Evolutionary conservation across 2,329 filamentous ascomycete species (phyloP).

Genomic region (Dothideomycetes sp.): DNA sequence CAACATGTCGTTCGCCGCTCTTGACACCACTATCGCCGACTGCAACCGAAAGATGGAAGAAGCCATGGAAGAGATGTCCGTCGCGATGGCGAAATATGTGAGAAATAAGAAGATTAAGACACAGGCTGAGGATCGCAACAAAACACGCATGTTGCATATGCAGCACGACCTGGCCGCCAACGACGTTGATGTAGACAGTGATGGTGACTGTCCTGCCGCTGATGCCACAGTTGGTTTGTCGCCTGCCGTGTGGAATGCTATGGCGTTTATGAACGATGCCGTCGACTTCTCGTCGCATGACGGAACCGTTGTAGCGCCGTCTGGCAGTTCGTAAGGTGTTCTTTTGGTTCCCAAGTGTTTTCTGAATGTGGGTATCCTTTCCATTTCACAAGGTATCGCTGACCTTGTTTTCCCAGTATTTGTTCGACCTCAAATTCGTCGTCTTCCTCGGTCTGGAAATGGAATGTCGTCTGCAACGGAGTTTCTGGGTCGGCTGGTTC

Average conservation of each 20-base stretch:
- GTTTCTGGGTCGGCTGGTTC: constrained; percentile 4
- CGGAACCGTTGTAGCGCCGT: background rate
- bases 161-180: background rate
- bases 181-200: background rate
- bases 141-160: background rate
- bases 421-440: constrained; percentile 1
- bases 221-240: background rate
- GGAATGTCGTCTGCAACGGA: constrained; percentile 3
- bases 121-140: background rate
- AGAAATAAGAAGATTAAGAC: background rate
- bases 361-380: constrained; percentile 3
- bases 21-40: background rate
- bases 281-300: background rate
- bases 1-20: background rate
- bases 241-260: background rate
- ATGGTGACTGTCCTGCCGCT: background rate
- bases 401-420: constrained; percentile 3
- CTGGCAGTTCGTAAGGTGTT: constrained; percentile 2
- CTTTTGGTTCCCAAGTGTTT: constrained; percentile 2
- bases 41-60: background rate
- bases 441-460: constrained; percentile 3
- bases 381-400: constrained; percentile 6
- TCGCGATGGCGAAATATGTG: background rate
- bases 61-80: background rate
- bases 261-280: background rate